phyloP scores from a whole-genome alignment of 345 rosid genomes.

The Boechera stricta region DNA sequence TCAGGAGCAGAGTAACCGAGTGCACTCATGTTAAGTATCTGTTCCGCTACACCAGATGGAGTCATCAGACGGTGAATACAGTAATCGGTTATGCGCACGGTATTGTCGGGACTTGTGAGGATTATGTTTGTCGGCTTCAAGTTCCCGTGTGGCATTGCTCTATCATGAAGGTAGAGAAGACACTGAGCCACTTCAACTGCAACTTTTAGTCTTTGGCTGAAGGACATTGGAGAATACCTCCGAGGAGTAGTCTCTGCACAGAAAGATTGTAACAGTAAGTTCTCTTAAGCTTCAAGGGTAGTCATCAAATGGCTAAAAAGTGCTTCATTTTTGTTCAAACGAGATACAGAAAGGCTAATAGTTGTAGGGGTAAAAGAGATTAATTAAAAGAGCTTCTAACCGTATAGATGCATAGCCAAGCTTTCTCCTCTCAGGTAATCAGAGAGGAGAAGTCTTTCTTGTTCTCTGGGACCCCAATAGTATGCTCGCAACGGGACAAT shows the following conservation, averaged over 20 bases:
- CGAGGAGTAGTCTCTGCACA: conserved; percentile 89
- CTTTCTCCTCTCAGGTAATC: conserved; percentile 90
- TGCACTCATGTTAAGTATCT: conserved; percentile 86
- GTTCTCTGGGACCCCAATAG: conserved; percentile 97
- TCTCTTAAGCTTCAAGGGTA: not conserved
- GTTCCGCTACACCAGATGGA: conserved; percentile 81
- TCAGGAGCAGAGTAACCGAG: conserved; percentile 95
- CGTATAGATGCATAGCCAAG: conserved; percentile 89
- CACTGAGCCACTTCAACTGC: conserved; percentile 80
- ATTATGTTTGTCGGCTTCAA: conserved; percentile 85
- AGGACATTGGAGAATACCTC: conserved; percentile 75
- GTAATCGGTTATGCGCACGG: conserved; percentile 68
- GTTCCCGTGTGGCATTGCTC: conserved; percentile 86
- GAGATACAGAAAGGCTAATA: not conserved
- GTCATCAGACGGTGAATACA: conserved; percentile 92
- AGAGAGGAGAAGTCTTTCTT: conserved; percentile 88
- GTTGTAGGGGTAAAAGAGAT: not conserved
- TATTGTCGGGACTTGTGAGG: conserved; percentile 59
- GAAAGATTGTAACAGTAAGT: not conserved
- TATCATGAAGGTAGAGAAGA: conserved; percentile 79
- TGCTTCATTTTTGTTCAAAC: not conserved
- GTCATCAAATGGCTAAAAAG: not conserved
- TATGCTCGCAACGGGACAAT: conserved; percentile 85
- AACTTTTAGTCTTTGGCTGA: conserved; percentile 78
- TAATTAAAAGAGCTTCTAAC: conserved; percentile 52